Conservation (phyloP, 2,329 filamentous ascomycete genomes). For the Hirsutella thompsonii region DNA sequence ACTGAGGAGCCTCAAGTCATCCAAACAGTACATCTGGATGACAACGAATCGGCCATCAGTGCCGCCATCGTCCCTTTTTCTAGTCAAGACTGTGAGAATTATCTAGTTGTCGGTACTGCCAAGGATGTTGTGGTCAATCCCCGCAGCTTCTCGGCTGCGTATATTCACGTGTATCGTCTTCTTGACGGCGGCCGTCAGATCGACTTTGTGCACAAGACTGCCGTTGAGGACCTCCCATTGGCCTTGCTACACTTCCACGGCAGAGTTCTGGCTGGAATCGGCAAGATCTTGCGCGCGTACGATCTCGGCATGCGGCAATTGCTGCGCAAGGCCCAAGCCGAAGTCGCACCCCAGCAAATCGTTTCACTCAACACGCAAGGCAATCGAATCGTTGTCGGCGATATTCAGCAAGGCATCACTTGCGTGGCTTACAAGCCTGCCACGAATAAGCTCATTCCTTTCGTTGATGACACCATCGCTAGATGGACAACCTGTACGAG, state of each 20-base stretch:
- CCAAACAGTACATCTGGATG: conserved; percentile 67
- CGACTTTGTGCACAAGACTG: conserved; percentile 94
- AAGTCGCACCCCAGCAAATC: conserved; percentile 71
- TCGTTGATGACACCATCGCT: conserved; percentile 78
- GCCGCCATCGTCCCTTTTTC: conserved; percentile 74
- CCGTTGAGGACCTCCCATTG: conserved; percentile 75
- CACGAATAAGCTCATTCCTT: conserved; percentile 84
- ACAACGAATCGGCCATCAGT: conserved; percentile 87
- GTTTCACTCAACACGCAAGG: conserved; percentile 82
- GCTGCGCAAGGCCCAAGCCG: conserved; percentile 78
- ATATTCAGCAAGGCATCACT: conserved; percentile 83
- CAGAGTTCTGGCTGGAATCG: conserved; percentile 73
- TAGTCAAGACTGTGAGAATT: conserved; percentile 78
- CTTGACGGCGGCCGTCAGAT: conserved; percentile 75
- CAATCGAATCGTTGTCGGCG: conserved; percentile 80
- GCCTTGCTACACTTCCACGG: conserved; percentile 93
- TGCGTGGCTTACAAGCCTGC: conserved; percentile 90
- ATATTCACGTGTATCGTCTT: conserved; percentile 86
- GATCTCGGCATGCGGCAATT: conserved; percentile 89
- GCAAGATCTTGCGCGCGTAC: conserved; percentile 71
- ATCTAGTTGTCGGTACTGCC: conserved; percentile 86
- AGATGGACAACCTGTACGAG: conserved; percentile 84
- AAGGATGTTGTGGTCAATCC: conserved; percentile 79
- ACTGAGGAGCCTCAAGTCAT: conserved; percentile 56
- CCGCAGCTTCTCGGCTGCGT: conserved; percentile 63